Percentiles rank a stretch among this genome's conserved stretches.
These are phyloP conservation scores for Capsella bursapastoris DNA, from an alignment of 345 rosid genomes.

Conservation along the genomic window DNA sequence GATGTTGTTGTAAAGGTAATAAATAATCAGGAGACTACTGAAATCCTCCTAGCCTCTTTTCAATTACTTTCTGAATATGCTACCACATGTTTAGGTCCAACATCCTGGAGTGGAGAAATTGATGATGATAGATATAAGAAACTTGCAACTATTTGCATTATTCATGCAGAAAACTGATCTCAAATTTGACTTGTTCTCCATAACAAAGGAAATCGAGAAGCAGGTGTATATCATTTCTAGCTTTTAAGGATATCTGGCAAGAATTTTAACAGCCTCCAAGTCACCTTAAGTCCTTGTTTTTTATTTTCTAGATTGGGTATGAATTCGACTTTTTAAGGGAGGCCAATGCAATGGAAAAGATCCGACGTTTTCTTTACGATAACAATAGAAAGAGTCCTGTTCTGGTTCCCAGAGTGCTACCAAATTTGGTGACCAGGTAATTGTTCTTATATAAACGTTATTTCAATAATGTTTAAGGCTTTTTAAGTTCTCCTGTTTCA, in stretches of 20 bases:
- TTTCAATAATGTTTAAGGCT: neutral
- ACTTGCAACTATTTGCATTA: conserved; percentile 88
- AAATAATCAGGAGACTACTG: conserved; percentile 25
- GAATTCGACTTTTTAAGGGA: conserved; percentile 93
- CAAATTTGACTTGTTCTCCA: conserved; percentile 84
- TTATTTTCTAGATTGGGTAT: conserved; percentile 73
- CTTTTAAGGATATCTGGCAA: conserved; percentile 5
- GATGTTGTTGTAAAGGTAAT: conserved; percentile 94
- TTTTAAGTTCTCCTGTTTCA: conserved; percentile 4
- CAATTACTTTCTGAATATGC: conserved; percentile 35
- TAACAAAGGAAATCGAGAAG: conserved; percentile 91
- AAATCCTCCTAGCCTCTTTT: conserved; percentile 8
- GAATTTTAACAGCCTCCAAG: neutral
- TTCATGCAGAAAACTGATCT: conserved; percentile 93
- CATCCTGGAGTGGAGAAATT: conserved; percentile 90
- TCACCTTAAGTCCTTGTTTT: conserved; percentile 12
- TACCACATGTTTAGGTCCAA: conserved; percentile 67
- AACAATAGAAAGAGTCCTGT: conserved; percentile 87
- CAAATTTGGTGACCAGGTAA: conserved; percentile 76
- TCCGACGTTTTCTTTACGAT: conserved; percentile 68
- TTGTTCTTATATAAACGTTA: neutral
- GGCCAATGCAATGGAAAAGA: conserved; percentile 87
- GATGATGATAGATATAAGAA: conserved; percentile 96
- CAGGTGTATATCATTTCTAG: conserved; percentile 59
- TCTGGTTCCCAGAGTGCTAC: conserved; percentile 66